Evolutionary conservation across 495 filamentous ascomycete species (phyloP).

Genomic region (Podospora bellae-mahoneyi): DNA sequence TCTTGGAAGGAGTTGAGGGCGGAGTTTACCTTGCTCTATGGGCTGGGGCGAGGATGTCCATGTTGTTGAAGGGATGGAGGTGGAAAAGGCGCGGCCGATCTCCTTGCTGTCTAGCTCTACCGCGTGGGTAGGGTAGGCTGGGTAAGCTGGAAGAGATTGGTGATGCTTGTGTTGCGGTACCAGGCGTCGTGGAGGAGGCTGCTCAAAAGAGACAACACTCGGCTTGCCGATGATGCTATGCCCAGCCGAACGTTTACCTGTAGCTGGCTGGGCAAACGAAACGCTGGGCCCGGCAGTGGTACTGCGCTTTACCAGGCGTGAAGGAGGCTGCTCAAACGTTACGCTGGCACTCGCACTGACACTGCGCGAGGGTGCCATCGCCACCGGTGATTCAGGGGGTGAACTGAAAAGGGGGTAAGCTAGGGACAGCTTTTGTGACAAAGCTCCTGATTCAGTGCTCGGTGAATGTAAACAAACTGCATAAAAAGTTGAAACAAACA

Average conservation of each 20-base stretch:
- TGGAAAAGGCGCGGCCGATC: not conserved
- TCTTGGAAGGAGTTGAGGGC: slow-evolving; percentile 7
- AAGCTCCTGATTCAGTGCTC: not conserved
- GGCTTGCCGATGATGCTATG: not conserved
- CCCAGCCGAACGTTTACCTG: not conserved
- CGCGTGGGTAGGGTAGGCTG: not conserved
- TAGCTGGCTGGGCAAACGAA: not conserved
- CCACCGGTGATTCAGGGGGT: not conserved
- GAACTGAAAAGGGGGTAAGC: not conserved
- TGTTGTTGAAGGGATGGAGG: not conserved
- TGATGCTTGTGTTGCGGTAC: not conserved
- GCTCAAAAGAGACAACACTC: not conserved
- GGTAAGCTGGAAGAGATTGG: not conserved
- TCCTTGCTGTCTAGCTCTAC: not conserved
- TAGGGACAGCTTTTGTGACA: not conserved
- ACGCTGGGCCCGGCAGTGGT: not conserved
- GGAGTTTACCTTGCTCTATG: slow-evolving; percentile 1
- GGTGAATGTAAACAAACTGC: not conserved
- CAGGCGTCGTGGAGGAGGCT: not conserved
- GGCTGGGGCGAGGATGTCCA: not conserved
- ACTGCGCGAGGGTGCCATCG: not conserved
- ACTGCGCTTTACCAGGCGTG: not conserved
- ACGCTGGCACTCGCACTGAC: not conserved
- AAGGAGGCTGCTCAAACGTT: not conserved
- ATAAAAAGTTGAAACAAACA: slow-evolving; percentile 13